Evolutionary conservation across 148 eudicot genomes (phyloP), one percentile per base, ranked within the genome.

Genomic region (Bassia scoparia): DNA sequence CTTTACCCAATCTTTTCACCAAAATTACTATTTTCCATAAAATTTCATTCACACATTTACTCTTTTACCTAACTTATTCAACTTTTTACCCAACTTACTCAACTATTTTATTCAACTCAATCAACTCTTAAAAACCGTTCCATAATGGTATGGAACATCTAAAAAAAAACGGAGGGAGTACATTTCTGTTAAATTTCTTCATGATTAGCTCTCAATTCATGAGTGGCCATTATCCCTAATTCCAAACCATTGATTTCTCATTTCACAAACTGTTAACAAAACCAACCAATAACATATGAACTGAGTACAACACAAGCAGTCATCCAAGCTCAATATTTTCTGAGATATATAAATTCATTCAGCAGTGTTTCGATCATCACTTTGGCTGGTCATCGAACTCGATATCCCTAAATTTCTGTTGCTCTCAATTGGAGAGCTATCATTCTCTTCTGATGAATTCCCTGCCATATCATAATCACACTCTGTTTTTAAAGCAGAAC

Each of bases 331-430:
- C n/a, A n/a, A n/a, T n/a, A n/a, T n/a, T n/a, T n/a, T n/a, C n/a
- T n/a, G n/a, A n/a, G n/a, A n/a, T n/a, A n/a, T n/a, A n/a, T n/a
- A 41, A 41, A 8, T 41, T 14, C 12, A 41, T 41, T 41, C 46
- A 7, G 46, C 46, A 48, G 71, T 34, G 31, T 84, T 86, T 31
- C 84, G 74, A 41, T 90, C 96, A 74, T 88, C 90, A 38, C 89
- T 85, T 60, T 82, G 35, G 73, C 86, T 83, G 6, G 92, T 83
- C 13, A 86, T 81, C 7, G 88, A 88, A 63, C 92, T 86, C 38
- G 86, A 70, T 35, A 81, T 49, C 33, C 84, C 88, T 0, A 89
- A 86, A 13, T 67, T n/a, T 56, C 30, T 77, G 68, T 78, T 78
- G 29, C 68, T 72, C 33, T 49, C 70, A 54, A n/a, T 27, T 7